Evolutionary conservation across 129 eudicot genomes (phyloP), one percentile per base, ranked within the genome.

Genomic region (Daucus carota): DNA sequence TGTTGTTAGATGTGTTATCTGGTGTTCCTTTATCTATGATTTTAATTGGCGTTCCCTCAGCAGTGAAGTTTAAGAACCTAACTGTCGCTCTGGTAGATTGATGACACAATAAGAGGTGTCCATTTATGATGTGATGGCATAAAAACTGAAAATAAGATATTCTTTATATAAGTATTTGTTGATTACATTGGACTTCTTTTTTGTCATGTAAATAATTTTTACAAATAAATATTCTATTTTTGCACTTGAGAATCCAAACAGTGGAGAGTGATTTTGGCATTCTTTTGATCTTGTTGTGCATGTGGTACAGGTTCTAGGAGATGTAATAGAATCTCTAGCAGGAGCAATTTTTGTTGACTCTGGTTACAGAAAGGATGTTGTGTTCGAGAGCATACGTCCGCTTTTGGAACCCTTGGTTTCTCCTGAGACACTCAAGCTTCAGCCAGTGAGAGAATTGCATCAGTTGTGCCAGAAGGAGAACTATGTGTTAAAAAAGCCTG

Each of bases 291-390:
- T n/a, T 57, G 31, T 57, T 57, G 65, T 57, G 65, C 36, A 42
- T 71, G 47, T 71, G 36, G 36, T 70, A 13, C 72, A 95, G 99
- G 99, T 95, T 34, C 92, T 95, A 31, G 99, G 89, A 24, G 97
- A 95, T 75, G 72, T 95, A 0, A 91, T 95, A 36, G 99, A 94
- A 79, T 95, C 97, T 34, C 36, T 91, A 40, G 99, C 96, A 0
- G 99, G 97, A 43, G 99, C 99, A 6, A 89, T 95, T n/a, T 28
- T 86, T 33, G 86, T 95, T 8, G 97, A 95, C 63, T 95, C 97
- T 0, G 93, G 97, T 6, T 86, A 81, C 43, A 70, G 84, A 50
- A 86, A 88, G 79, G 94, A 91, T 1, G 65, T 5, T 48, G 97
- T 89, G 41, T 86, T 89, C 74, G 33, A 50, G 16, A 79, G 97